Evolutionary conservation across 768 basidiomycete species (phyloP).

Genomic region (Naganishia kalamii): DNA sequence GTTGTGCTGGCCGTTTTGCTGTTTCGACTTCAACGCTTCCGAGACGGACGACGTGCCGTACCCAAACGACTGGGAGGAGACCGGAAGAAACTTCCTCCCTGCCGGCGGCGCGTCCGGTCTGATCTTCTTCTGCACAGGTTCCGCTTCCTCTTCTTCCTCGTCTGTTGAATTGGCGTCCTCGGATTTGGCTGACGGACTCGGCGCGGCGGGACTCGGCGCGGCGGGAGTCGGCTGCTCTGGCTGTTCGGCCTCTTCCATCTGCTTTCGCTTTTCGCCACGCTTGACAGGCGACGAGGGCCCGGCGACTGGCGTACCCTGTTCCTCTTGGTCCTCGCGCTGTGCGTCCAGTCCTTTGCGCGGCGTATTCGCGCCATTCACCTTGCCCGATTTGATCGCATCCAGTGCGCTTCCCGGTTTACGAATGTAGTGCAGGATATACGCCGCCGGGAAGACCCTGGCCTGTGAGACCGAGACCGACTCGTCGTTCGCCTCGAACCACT

Average conservation of each 20-base stretch:
- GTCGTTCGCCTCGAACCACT: constrained; percentile 84
- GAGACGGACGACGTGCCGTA: constrained; percentile 1
- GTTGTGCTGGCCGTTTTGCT: neutral
- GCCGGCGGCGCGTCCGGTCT: neutral
- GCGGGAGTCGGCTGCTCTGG: neutral
- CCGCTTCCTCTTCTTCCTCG: neutral
- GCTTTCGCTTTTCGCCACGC: constrained; percentile 4
- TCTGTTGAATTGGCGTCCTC: neutral
- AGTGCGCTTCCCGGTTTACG: constrained; percentile 41
- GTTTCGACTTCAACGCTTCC: neutral
- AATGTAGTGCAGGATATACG: constrained; percentile 90
- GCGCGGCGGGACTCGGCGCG: neutral
- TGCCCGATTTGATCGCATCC: constrained; percentile 8
- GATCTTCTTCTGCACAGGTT: neutral
- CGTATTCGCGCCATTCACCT: neutral
- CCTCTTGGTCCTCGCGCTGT: neutral
- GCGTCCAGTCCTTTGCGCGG: neutral
- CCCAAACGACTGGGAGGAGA: neutral
- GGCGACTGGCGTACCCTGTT: neutral
- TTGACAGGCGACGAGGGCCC: neutral
- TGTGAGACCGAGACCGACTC: constrained; percentile 64
- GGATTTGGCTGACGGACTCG: neutral
- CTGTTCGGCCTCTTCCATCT: neutral
- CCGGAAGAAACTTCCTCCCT: neutral
- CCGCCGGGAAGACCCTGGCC: constrained; percentile 55